Conservation (phyloP, 805 yeast genomes). For the Yarrowia porcina region DNA sequence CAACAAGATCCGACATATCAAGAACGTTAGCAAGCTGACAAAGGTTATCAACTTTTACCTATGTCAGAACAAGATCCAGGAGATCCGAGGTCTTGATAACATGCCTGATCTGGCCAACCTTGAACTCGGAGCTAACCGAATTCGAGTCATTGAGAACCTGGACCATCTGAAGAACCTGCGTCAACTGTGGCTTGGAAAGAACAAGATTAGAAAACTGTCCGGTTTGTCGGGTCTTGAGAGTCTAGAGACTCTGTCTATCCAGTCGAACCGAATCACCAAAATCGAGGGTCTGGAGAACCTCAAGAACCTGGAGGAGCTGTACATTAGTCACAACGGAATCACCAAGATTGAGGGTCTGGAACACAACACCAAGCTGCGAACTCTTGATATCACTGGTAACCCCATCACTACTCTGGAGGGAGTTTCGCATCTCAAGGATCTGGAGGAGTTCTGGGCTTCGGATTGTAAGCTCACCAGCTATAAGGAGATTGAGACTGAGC, state of each 20-base stretch:
- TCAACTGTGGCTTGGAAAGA: conserved; percentile 92
- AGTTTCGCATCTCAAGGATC: conserved; percentile 57
- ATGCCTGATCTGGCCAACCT: conserved; percentile 59
- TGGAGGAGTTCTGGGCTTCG: conserved; percentile 95
- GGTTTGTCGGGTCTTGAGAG: conserved; percentile 59
- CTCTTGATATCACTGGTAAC: conserved; percentile 81
- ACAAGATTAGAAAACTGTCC: conserved; percentile 62
- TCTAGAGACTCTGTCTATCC: conserved; percentile 77
- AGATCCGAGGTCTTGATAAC: conserved; percentile 62
- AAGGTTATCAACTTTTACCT: conserved; percentile 69
- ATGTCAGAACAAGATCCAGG: conserved; percentile 81
- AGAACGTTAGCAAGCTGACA: conserved; percentile 63
- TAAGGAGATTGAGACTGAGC: conserved; percentile 62
- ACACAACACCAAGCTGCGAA: conserved; percentile 58
- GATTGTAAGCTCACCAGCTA: conserved; percentile 67
- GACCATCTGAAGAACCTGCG: conserved; percentile 53
- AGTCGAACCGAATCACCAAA: conserved; percentile 73
- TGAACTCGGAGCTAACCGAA: conserved; percentile 88
- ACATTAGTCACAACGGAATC: conserved; percentile 81
- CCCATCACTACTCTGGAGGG: conserved; percentile 58
- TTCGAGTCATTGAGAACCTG: conserved; percentile 54
- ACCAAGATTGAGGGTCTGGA: conserved; percentile 74
- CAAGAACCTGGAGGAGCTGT: conserved; percentile 74
- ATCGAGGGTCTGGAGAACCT: conserved; percentile 78
- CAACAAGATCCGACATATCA: conserved; percentile 82